phyloP scores from a whole-genome alignment of 1,284 basidiomycete species.

The Termitomyces sp. region DNA sequence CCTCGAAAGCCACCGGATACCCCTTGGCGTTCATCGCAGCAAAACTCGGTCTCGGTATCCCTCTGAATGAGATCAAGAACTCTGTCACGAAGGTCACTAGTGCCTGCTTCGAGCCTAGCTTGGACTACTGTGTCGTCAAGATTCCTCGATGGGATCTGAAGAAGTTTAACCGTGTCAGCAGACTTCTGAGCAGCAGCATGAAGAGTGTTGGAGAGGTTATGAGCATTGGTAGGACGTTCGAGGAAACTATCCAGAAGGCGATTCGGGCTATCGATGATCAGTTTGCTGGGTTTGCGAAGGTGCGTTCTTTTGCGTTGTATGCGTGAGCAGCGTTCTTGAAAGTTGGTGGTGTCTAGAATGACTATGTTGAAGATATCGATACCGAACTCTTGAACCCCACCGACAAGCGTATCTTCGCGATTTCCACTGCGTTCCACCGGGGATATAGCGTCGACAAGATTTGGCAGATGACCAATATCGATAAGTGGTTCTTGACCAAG shows the following conservation, averaged over 20 bases:
- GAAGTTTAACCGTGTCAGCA: conserved; percentile 92
- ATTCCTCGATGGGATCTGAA: conserved; percentile 99
- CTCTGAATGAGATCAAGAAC: conserved; percentile 97
- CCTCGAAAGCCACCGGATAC: conserved; percentile 98
- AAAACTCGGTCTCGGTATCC: conserved; percentile 94
- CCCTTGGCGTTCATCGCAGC: conserved; percentile 98
- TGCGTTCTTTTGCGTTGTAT: conserved; percentile 25
- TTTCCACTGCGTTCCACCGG: conserved; percentile 81
- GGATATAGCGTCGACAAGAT: conserved; percentile 95
- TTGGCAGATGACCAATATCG: conserved; percentile 96
- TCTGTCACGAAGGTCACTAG: conserved; percentile 94
- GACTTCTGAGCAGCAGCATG: conserved; percentile 89
- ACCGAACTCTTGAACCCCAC: conserved; percentile 86
- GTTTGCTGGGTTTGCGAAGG: conserved; percentile 89
- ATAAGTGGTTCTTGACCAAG: conserved; percentile 96
- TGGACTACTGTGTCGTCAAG: conserved; percentile 98
- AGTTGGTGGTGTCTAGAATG: conserved; percentile 52
- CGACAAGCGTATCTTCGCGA: conserved; percentile 89
- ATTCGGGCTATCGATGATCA: conserved; percentile 95
- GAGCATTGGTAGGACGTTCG: conserved; percentile 97
- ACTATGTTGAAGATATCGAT: conserved; percentile 78
- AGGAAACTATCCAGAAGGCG: conserved; percentile 98
- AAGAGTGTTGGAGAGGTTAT: conserved; percentile 99
- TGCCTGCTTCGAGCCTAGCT: conserved; percentile 96
- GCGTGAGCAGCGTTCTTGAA: background rate